These are phyloP conservation scores for Trypethelium eluteriae DNA, from an alignment of 495 filamentous ascomycete species.

Conservation along the genomic window DNA sequence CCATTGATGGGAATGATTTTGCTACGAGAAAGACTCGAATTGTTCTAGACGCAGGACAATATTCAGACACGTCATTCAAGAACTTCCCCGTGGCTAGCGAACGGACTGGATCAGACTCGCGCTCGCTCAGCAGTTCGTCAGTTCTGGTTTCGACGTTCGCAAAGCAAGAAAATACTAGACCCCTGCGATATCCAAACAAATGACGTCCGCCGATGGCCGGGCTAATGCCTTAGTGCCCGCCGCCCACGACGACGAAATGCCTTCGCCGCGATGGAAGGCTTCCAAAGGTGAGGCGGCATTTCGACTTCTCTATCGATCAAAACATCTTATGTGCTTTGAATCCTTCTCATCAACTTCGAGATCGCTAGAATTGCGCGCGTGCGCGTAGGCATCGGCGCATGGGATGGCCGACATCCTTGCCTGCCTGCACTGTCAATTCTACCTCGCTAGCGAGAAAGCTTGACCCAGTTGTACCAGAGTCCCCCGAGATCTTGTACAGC, in stretches of 20 bases:
- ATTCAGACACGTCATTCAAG: background rate
- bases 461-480: background rate
- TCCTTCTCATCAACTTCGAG: background rate
- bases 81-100: background rate
- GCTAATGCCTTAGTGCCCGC: conserved; percentile 7
- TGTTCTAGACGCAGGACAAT: background rate
- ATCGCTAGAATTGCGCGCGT: background rate
- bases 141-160: background rate
- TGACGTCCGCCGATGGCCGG: conserved; percentile 6
- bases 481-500: background rate
- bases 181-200: conserved; percentile 9
- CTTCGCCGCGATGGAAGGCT: conserved; percentile 7
- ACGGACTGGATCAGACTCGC: background rate
- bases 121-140: background rate
- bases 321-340: background rate
- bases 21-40: background rate
- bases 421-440: background rate
- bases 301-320: background rate
- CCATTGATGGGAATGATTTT: too few species aligned
- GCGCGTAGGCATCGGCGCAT: background rate
- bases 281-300: conserved; percentile 9
- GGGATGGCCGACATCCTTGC: background rate
- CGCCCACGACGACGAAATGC: background rate
- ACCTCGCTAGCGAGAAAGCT: background rate
- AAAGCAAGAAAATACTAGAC: background rate